Percentiles rank a stretch among this genome's conserved stretches.
phyloP scores from a whole-genome alignment of 306 rosid genomes.

The Boehmeria nivea region DNA sequence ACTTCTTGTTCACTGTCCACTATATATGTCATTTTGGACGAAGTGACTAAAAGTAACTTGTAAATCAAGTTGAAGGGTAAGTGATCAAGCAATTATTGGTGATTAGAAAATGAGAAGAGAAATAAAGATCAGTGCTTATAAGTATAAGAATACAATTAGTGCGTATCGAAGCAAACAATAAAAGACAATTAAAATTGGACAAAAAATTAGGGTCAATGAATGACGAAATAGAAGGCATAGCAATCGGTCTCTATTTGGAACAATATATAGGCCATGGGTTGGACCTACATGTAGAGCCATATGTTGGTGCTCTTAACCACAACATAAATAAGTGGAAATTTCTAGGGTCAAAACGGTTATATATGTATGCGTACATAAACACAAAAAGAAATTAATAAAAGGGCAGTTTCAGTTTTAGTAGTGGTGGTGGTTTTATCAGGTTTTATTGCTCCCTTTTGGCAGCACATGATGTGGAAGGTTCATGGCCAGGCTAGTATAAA shows the following conservation, averaged over 20 bases:
- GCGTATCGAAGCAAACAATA: not conserved
- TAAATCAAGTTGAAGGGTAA: too few species aligned
- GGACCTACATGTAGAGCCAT: not conserved
- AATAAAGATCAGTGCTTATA: not conserved
- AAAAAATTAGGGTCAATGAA: conserved; percentile 5
- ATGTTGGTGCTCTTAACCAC: too few species aligned
- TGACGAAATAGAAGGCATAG: not conserved
- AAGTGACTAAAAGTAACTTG: too few species aligned
- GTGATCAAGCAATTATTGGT: too few species aligned
- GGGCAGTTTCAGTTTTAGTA: conserved; percentile 4
- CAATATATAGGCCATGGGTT: not conserved
- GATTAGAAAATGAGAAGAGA: too few species aligned
- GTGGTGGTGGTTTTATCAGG: conserved; percentile 2
- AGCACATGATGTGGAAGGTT: conserved; percentile 13
- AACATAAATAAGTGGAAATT: not conserved
- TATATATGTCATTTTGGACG: too few species aligned
- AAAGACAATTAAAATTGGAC: not conserved
- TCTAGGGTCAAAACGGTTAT: conserved; percentile 8
- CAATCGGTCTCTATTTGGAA: conserved; percentile 8
- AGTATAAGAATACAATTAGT: not conserved
- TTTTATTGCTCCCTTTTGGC: conserved; percentile 23
- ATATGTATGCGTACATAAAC: not conserved
- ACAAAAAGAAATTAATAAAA: not conserved
- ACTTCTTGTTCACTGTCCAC: not conserved
- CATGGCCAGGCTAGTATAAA: not conserved